A percentile compares a stretch with the other conserved stretches of the same genome.
phyloP scores from a whole-genome alignment of 371 early-diverging fungal species.

The Mucor ambiguus region DNA sequence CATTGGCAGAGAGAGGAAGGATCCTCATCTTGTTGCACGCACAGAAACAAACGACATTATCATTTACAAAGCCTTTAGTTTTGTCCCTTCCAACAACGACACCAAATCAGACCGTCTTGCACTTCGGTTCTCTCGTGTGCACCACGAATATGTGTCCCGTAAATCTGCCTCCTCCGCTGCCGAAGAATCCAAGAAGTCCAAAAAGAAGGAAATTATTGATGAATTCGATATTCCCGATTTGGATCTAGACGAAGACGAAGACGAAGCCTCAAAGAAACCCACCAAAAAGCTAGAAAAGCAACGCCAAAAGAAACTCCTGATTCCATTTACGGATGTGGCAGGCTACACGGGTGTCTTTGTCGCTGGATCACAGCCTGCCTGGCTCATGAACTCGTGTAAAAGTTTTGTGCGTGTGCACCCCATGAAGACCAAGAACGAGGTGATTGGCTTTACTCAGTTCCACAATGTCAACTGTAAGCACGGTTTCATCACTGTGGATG shows the following conservation, averaged over 20 bases:
- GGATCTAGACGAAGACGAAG: constrained; percentile 25
- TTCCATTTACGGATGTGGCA: constrained; percentile 68
- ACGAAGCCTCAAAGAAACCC: constrained; percentile 19
- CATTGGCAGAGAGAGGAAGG: constrained; percentile 62
- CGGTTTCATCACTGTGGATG: constrained; percentile 78
- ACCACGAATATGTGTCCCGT: constrained; percentile 70
- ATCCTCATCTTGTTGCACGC: constrained; percentile 72
- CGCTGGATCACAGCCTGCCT: constrained; percentile 79
- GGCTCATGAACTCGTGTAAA: constrained; percentile 76
- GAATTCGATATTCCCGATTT: constrained; percentile 24
- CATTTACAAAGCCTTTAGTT: constrained; percentile 71
- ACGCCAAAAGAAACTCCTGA: constrained; percentile 43
- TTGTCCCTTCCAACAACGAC: constrained; percentile 33
- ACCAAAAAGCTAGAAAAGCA: constrained; percentile 21
- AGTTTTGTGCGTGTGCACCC: constrained; percentile 82
- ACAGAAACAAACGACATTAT: constrained; percentile 72
- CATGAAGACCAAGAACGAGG: constrained; percentile 65
- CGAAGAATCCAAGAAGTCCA: constrained; percentile 6
- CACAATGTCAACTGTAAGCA: constrained; percentile 81
- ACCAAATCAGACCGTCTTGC: constrained; percentile 59
- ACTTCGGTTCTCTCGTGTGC: constrained; percentile 70
- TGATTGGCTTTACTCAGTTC: constrained; percentile 79
- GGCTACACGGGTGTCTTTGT: constrained; percentile 89
- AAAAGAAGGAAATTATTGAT: constrained; percentile 34
- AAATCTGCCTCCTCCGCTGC: constrained; percentile 28